Base-by-base conservation (phyloP, 106 monocot species). In the Platanthera guangdongensis region DNA sequence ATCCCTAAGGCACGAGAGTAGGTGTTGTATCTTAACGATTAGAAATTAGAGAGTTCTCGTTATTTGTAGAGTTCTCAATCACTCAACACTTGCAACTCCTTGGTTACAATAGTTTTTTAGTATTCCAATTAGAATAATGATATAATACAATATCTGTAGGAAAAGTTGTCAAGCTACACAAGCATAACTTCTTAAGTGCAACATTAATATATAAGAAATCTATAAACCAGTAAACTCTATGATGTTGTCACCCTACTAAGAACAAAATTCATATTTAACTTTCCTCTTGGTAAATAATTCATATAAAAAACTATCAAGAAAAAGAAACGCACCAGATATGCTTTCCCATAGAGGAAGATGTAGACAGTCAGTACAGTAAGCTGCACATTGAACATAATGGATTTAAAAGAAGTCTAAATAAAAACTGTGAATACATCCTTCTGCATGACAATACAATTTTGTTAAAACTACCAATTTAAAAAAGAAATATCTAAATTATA, bases 351-450 rank as follows among this genome's bases (percentile, higher is more conserved):
- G 19, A 94, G 83, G 71, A 94, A 94, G 18, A 84, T 73, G 72
- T 90, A 94, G 32, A 94, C 94, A 47, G 90, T 94, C 80, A 81
- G 81, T 67, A 88, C 88, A 1, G 90, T 94, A 28, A 94, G 79
- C 94, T 90, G 90, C 86, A 88, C 16, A 74, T 82, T 39, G 68
- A 72, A 64, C 22, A 81, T 11, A 49, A 63, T 51, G 48, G 45
- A 15, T 25, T 73, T 74, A 30, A 81, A 48, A 76, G 3, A 12
- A 47, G 4, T 19, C n/a, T 21, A 57, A 75, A 82, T 64, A 74
- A 49, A 10, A 9, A 62, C 1, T n/a, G 48, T 18, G 22, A 10
- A 2, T 13, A 10, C 39, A 9, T 47, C 62, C 45, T 46, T 53
- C 71, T 71, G 21, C 4, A 51, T 45, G 13, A 21, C 59, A 59